Evolutionary conservation across 108 stramenopile species (phyloP).

Genomic region (Schizochytrium sp.): DNA sequence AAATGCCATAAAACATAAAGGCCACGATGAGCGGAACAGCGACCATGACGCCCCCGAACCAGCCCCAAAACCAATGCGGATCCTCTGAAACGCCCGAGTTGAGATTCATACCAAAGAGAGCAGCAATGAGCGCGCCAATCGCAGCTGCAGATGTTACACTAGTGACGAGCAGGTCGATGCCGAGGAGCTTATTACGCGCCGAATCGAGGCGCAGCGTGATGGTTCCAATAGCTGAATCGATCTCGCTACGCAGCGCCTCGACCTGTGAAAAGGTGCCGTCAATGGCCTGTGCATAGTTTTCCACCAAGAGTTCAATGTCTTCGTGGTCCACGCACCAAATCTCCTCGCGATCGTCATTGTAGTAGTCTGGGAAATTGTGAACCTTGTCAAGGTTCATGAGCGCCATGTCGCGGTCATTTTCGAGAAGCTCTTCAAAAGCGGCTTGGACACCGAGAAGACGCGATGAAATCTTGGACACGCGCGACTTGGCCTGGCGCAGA

Average conservation of each 20-base stretch:
- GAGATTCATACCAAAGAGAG: background rate
- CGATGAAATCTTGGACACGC: background rate
- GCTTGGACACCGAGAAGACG: background rate
- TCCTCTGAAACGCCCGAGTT: background rate
- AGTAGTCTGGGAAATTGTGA: background rate
- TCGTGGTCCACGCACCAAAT: background rate
- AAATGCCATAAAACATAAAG: background rate
- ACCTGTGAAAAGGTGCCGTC: background rate
- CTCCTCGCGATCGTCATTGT: background rate
- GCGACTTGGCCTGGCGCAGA: background rate
- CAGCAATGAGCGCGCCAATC: background rate
- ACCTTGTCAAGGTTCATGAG: constrained; percentile 16
- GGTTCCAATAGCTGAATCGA: background rate
- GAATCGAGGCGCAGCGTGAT: background rate
- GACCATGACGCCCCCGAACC: background rate
- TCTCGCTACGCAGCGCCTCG: background rate
- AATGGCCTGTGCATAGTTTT: constrained; percentile 3
- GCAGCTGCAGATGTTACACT: background rate
- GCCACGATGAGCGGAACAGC: background rate
- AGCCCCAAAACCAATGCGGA: background rate
- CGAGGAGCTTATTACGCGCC: background rate
- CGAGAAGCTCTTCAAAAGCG: background rate
- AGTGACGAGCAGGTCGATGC: constrained; percentile 7
- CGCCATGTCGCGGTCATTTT: constrained; percentile 15
- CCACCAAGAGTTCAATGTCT: constrained; percentile 8